Evolutionary conservation across 495 filamentous ascomycete genomes (phyloP), one percentile per base, ranked within the genome.

Genomic region (Penicillium bialowiezense): DNA sequence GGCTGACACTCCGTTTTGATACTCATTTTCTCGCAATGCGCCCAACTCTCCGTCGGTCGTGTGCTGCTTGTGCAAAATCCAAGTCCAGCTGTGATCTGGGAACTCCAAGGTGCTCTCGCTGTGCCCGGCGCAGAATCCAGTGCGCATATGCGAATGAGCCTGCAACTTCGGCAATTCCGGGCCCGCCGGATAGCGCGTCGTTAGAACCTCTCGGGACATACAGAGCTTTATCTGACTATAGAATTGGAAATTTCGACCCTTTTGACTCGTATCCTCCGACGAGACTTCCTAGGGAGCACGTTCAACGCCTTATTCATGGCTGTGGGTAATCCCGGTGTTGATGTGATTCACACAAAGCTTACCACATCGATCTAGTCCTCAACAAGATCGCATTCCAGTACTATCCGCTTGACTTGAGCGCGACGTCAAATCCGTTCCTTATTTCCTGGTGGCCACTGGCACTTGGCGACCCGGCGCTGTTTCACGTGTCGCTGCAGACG

Each of bases 401-500:
- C 45, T 80, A 80, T 49, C 77, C 75, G 2, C 67, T 80, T 21
- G 77, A 80, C 31, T 52, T 78, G 7, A 74, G 65, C 43, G 44
- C 67, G 3, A 60, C 52, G 5, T 72, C 77, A 28, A 80, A 78
- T 55, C 75, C 77, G 0, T 78, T 78, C 54, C 58, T 80, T 24
- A 58, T 77, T 9, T 78, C 73, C 3, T 80, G 77, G 77, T 78
- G 77, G 77, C 77, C 75, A 3, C 60, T 75, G 14, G 73, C 75
- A 5, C 62, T 80, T 2, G 68, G 60, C 0, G 75, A 78, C 43
- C 74, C 75, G 2, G 74, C 73, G n/a, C 36, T 80, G 18, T 78
- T 80, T 36, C 73, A 78, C 48, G 75, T 80, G 24, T 74, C 73
- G 9, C 55, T 80, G 7, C 74, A 78, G 55, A 78, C 74, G n/a